phyloP scores from a whole-genome alignment of 208 protist species.

The Trypanosoma congolense region DNA sequence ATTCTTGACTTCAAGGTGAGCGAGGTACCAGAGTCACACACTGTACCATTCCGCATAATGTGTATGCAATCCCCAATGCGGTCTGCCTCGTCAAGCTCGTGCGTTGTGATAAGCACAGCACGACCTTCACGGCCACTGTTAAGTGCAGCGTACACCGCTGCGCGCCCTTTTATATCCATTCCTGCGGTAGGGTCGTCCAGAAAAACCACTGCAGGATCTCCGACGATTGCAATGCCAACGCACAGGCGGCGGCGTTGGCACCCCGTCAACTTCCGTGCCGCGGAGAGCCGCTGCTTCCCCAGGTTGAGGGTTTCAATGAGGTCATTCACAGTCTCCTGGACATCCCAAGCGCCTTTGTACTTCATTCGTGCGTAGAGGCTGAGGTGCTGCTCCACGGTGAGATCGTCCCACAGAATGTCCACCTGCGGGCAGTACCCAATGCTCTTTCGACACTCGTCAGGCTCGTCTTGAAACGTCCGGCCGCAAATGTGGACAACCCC shows the following conservation, averaged over 20 bases:
- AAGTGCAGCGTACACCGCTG: constrained; percentile 68
- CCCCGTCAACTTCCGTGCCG: constrained; percentile 50
- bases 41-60: constrained; percentile 80
- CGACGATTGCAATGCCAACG: constrained; percentile 84
- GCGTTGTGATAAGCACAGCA: constrained; percentile 79
- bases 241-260: constrained; percentile 84
- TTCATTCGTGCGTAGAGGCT: constrained; percentile 91
- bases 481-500: constrained; percentile 73
- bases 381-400: constrained; percentile 92
- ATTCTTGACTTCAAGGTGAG: constrained; percentile 79
- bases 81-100: constrained; percentile 96
- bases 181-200: constrained; percentile 91
- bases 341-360: constrained; percentile 36
- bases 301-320: constrained; percentile 54
- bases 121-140: constrained; percentile 36
- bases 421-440: constrained; percentile 94
- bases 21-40: constrained; percentile 59
- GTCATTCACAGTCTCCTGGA: constrained; percentile 39
- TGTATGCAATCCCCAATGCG: constrained; percentile 90
- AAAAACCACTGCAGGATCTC: constrained; percentile 60
- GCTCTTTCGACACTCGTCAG: constrained; percentile 54
- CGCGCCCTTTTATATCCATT: constrained; percentile 80
- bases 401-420: constrained; percentile 87
- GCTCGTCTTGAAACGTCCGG: constrained; percentile 37
- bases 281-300: constrained; percentile 44